Percentiles rank a stretch among this genome's conserved stretches.
Evolutionary conservation across 192 early-diverging fungal genomes (phyloP).

Genomic region (Backusella circina): DNA sequence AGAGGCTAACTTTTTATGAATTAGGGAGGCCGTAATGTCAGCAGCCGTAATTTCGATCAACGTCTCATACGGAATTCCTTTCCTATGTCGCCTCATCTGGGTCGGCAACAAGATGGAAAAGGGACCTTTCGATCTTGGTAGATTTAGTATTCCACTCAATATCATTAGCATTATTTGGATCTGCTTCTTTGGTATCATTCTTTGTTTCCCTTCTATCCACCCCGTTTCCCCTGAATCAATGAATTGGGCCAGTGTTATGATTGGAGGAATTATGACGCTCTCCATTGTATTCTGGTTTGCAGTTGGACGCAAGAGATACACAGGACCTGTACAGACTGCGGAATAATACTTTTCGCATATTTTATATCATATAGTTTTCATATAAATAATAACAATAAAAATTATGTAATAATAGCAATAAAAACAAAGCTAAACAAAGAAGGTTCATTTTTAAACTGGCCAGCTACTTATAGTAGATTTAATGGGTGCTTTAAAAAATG

Average conservation of each 20-base stretch:
- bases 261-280: constrained; percentile 26
- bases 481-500: too few relatives aligned
- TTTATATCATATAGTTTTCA: neutral
- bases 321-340: constrained; percentile 32
- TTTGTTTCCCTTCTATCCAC: constrained; percentile 29
- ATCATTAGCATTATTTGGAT: constrained; percentile 40
- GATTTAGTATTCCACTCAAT: constrained; percentile 31
- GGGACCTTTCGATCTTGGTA: constrained; percentile 39
- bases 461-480: too few relatives aligned
- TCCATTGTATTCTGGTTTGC: constrained; percentile 40
- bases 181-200: constrained; percentile 36
- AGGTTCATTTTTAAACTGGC: too few relatives aligned
- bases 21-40: constrained; percentile 38
- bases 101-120: constrained; percentile 28
- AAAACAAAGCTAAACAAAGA: neutral
- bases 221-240: constrained; percentile 36
- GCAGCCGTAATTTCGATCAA: constrained; percentile 44
- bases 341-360: neutral
- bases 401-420: too few relatives aligned
- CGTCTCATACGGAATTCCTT: constrained; percentile 44
- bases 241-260: constrained; percentile 45
- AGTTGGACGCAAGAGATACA: constrained; percentile 38
- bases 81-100: constrained; percentile 40
- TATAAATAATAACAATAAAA: constrained; percentile 1
- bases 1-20: too few relatives aligned